Base-by-base conservation (phyloP, 768 basidiomycete genomes). In the Hysterangium stoloniferum region DNA sequence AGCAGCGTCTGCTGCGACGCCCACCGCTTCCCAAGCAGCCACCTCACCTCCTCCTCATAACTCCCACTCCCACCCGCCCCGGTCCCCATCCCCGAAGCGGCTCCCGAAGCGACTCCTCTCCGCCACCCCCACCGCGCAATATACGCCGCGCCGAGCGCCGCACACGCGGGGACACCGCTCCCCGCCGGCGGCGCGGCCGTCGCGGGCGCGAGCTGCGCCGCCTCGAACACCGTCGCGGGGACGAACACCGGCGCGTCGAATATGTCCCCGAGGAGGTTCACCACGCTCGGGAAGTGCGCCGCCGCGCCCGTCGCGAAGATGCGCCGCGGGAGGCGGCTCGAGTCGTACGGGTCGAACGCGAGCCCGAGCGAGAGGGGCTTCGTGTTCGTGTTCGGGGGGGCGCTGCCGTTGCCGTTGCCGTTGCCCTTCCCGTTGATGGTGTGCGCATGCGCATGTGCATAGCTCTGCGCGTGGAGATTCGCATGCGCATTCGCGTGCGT, bases 111-210 rank as follows among this genome's bases (percentile, higher is more conserved):
- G 49, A 59, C 66, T 24, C 70, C 82, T 56, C 79, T 75, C 34
- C 84, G 80, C 87, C 86, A 91, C 36, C 86, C 82, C 88, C 89
- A 92, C 6, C 89, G 74, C 25, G 87, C 89, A 35, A 86, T 68
- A 59, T 87, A 91, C 1, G 88, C 85, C 0, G 78, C 76, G 0
- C 88, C 88, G 3, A 91, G 68, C 0, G 84, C 73, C 1, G 79
- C 83, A 11, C 87, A 76, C 12, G 78, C 77, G 0, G 85, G 81
- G 64, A 85, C 83, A 87, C 22, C 86, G 76, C 57, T 87, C 86
- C 11, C 75, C 8, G 68, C 73, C 42, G 43, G 45, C 20, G 45
- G 42, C 6, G 56, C 37, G 17, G 25, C 32, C 17, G 40, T 40
- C 34, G 42, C 38, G 32, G 42, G 13, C 78, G 35, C 73, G 15